Evolutionary conservation across 2,329 filamentous ascomycete genomes (phyloP).

Genomic region (Penicillium sp.): DNA sequence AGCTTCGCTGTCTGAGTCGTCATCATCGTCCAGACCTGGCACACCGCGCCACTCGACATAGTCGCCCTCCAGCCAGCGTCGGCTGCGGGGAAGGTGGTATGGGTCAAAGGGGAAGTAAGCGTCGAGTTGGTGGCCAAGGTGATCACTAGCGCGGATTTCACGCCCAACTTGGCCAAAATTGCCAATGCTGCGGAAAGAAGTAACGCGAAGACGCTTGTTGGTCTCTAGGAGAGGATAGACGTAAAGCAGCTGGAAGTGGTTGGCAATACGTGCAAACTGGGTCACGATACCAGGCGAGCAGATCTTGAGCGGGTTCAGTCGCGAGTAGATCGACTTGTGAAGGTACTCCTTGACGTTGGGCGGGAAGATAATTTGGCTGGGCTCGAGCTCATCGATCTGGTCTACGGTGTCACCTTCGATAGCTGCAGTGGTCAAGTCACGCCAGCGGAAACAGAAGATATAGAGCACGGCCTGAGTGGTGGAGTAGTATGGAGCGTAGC

Average conservation of each 20-base stretch:
- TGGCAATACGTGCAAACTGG: constrained; percentile 85
- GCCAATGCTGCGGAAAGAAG: constrained; percentile 57
- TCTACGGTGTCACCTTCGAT: constrained; percentile 55
- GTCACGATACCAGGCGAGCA: constrained; percentile 87
- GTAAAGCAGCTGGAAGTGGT: constrained; percentile 84
- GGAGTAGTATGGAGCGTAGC: constrained; percentile 82
- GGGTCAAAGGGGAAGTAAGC: constrained; percentile 98
- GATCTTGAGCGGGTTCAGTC: constrained; percentile 91
- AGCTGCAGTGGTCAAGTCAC: constrained; percentile 70
- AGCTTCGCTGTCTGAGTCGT: constrained; percentile 47
- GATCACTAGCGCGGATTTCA: constrained; percentile 61
- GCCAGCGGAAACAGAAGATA: constrained; percentile 98
- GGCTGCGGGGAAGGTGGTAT: constrained; percentile 84
- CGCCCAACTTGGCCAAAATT: constrained; percentile 49
- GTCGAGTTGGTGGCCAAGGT: constrained; percentile 81
- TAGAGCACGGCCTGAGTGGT: constrained; percentile 87
- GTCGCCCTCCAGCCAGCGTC: constrained; percentile 80
- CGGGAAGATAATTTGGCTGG: constrained; percentile 76
- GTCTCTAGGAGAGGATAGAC: constrained; percentile 83
- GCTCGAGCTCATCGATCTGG: constrained; percentile 53
- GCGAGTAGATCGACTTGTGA: constrained; percentile 75
- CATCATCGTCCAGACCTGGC: constrained; percentile 63
- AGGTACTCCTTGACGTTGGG: constrained; percentile 71
- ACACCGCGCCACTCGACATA: constrained; percentile 80
- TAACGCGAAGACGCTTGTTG: constrained; percentile 85